Base-by-base conservation (phyloP, 768 basidiomycete genomes). In the Mycena chlorophos region DNA sequence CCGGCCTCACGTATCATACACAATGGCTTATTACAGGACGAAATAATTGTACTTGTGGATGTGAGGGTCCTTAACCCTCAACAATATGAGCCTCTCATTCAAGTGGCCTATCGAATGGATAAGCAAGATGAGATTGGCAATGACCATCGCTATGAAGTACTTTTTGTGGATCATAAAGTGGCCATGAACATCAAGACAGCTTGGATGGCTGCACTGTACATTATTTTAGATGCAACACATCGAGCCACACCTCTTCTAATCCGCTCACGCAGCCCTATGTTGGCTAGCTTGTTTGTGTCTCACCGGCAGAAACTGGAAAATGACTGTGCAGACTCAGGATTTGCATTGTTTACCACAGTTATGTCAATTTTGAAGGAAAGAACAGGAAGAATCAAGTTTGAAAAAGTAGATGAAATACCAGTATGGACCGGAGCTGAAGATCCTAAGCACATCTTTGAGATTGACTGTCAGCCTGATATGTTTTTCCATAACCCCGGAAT, bases 401-500 rank as follows among this genome's bases (percentile, higher is more conserved):
- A 27, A 6, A 1, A 31, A 1, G 23, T 4, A 13, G 4, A 23
- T 12, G 12, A 47, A 26, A 26, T 8, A 12, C 14, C 22, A 12
- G 19, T 19, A 40, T 40, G 12, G 19, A 47, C 16, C 27, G 20
- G 5, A 20, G 5, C 5, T 8, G 27, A 47, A 19, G 54, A 28
- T 5, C 40, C 16, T 47, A 23, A 30, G n/a, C 20, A 8, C 4
- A 16, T 5, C 39, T 43, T 17, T 1, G 8, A 16, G 2, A 1
- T 55, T 3, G 49, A 50, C 20, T 30, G 16, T 28, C 26, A 50
- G 8, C 1, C 25, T 0, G 54, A 55, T 30, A 2, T 55, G 1
- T 43, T 50, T 37, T 55, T 55, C 27, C 4, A 23, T 0, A 47
- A 1, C 5, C 51, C 45, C 12, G 56, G 56, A n/a, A 48, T 57